Conservation (phyloP, 768 basidiomycete species). For the Royoungia palumana region DNA sequence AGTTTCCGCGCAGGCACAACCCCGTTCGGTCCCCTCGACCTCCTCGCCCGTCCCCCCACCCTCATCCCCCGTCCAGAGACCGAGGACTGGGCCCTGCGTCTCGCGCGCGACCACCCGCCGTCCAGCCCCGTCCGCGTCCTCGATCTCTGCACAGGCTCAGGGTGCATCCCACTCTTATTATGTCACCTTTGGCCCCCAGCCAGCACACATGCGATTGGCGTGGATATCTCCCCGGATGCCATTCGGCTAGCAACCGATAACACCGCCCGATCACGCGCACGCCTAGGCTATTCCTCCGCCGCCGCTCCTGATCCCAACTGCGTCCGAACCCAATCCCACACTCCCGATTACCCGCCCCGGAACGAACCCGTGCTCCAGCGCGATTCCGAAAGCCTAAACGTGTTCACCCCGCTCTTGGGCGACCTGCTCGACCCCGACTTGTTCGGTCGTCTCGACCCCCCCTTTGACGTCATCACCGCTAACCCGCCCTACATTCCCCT, state of each 20-base stretch:
- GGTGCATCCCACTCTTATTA: conserved; percentile 87
- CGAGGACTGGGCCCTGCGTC: conserved; percentile 70
- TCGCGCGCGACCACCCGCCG: conserved; percentile 44
- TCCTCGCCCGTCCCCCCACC: conserved; percentile 71
- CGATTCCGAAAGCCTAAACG: conserved; percentile 14
- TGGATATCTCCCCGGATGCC: conserved; percentile 69
- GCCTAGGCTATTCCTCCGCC: conserved; percentile 15
- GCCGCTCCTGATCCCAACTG: conserved; percentile 2
- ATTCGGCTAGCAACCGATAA: conserved; percentile 48
- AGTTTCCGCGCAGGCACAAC: conserved; percentile 54
- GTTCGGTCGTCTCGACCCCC: conserved; percentile 29
- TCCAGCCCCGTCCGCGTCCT: conserved; percentile 46
- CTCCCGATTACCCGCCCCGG: no score
- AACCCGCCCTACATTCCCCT: conserved; percentile 87
- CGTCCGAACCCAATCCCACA: neutral
- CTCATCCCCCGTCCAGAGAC: conserved; percentile 97
- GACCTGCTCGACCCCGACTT: conserved; percentile 38
- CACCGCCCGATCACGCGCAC: conserved; percentile 18
- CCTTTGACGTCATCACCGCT: conserved; percentile 76
- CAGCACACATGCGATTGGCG: conserved; percentile 51
- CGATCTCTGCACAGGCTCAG: conserved; percentile 92
- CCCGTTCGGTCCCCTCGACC: conserved; percentile 81
- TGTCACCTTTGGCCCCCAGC: conserved; percentile 60
- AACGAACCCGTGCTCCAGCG: no score
- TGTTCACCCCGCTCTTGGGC: conserved; percentile 41